These are phyloP conservation scores for Neonectria magnoliae DNA, from an alignment of 2,329 filamentous ascomycete genomes.

Conservation along the genomic window DNA sequence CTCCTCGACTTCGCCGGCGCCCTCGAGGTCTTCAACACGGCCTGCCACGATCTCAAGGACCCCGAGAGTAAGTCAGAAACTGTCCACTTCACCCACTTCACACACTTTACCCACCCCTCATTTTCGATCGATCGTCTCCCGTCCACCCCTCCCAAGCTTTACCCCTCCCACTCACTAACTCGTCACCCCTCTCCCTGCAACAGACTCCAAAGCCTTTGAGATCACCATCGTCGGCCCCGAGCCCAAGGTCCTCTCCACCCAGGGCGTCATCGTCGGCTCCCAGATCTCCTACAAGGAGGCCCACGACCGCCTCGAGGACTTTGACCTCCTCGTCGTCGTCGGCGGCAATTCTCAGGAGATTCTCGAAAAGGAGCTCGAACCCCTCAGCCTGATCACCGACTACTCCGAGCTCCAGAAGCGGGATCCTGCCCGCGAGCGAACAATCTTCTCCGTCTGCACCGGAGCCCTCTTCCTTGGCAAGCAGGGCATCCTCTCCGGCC, in stretches of 20 bases:
- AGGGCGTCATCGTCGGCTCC: slow-evolving; percentile 76
- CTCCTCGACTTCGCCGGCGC: slow-evolving; percentile 67
- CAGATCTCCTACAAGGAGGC: slow-evolving; percentile 84
- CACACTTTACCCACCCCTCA: slow-evolving; percentile 15
- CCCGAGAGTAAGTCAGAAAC: slow-evolving; percentile 54
- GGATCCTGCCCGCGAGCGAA: slow-evolving; percentile 82
- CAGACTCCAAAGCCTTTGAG: slow-evolving; percentile 67
- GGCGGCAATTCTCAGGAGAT: slow-evolving; percentile 74
- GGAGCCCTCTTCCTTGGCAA: slow-evolving; percentile 81
- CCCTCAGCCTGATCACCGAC: slow-evolving; percentile 76
- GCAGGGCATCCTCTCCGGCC: slow-evolving; percentile 79
- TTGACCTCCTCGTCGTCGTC: slow-evolving; percentile 81
- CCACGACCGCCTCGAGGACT: slow-evolving; percentile 76
- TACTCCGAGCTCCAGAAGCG: slow-evolving; percentile 83
- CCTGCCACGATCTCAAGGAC: slow-evolving; percentile 64
- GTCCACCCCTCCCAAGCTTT: slow-evolving; percentile 24
- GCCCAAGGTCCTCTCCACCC: slow-evolving; percentile 63
- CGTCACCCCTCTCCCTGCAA: slow-evolving; percentile 23
- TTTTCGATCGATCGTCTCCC: slow-evolving; percentile 1
- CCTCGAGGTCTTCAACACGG: slow-evolving; percentile 60
- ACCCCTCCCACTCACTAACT: slow-evolving; percentile 39
- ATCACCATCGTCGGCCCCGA: slow-evolving; percentile 65
- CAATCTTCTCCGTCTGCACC: slow-evolving; percentile 82
- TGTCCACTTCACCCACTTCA: slow-evolving; percentile 12
- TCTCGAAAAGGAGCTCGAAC: slow-evolving; percentile 74